Evolutionary conservation across 108 stramenopile species (phyloP), one percentile per base, ranked within the genome.

Genomic region (Nitzschia sp.): DNA sequence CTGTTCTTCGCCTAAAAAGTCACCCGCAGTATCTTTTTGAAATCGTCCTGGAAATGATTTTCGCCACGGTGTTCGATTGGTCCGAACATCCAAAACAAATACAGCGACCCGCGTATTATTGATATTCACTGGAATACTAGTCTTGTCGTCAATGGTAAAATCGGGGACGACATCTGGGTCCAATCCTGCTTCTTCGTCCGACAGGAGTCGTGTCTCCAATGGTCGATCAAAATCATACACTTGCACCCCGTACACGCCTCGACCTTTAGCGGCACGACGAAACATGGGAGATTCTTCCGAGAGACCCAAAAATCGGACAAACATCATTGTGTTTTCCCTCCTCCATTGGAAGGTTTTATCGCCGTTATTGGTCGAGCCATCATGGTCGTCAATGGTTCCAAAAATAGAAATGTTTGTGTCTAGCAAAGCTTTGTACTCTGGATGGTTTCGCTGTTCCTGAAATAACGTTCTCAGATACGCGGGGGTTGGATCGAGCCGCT

Each of bases 331-430:
- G 22, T 68, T 79, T 67, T 79, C 80, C 73, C 30, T 59, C 50
- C 57, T 34, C 60, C 64, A 77, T 8, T 45, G 44, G 66, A 84
- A 95, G 1, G 81, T 83, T 17, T 46, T 52, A 66, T 89, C 93
- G 9, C 88, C 91, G 56, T 95, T 91, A 70, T 93, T 90, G 26
- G 32, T 53, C 1, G 91, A 91, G 46, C 84, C 90, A 58, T 95
- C 91, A 65, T 95, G 94, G 76, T 95, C 94, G 73, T 95, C 94
- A 38, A 89, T 63, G 2, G 85, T 84, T 13, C 92, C 94, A 76
- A 87, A 84, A 25, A 94, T 78, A 0, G 83, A 58, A 27, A 75
- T 60, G 25, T 69, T 71, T 2, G 45, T 55, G 32, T 55, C 53
- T 27, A 91, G 57, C 45, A 94, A 76, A 3, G 73, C 32, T 56